Evolutionary conservation across 2,329 filamentous ascomycete genomes (phyloP), one percentile per base, ranked within the genome.

Genomic region (Pleurostoma richardsiae): DNA sequence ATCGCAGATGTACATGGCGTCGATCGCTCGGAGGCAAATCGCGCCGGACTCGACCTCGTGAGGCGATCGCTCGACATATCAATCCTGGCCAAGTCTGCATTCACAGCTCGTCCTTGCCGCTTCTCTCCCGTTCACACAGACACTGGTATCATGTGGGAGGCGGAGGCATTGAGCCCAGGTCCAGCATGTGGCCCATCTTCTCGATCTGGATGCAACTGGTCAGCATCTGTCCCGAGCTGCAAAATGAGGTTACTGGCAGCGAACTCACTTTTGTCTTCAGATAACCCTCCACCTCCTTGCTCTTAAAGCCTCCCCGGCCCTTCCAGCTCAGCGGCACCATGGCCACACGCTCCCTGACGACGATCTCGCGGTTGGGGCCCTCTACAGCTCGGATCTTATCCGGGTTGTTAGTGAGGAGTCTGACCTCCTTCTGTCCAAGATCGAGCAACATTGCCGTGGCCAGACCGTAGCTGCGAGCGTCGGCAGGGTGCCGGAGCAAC

Each of bases 301-400:
- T 92, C 50, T 82, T 80, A 52, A 97, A 89, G 0, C 94, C 94
- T 39, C 85, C 85, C 56, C 83, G 81, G 2, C 88, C 89, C 61
- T 88, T 88, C 94, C 94, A 99, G 7, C 90, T 91, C 50, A 97
- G 64, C 3, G 94, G 94, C 48, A 99, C 85, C 94, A 99, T 99
- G 2, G 91, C 85, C 10, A 99, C 91, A 41, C 94, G 73, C 68
- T 97, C 92, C 54, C 79, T 88, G 3, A 99, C 94, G 6, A 86
- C 77, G 10, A 99, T 77, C 68, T 99, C 92, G 8, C 90, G 74
- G 54, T 88, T 88, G 0, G 91, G 91, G 0, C 94, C 94, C 65
- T 99, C 94, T 1, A 99, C 88, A 0, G 94, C 94, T 11, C 90
- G 77, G 39, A 99, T 88, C 72, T 99, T 99, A 58, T 99, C 94